Percentiles rank a stretch among this genome's conserved stretches.
phyloP scores from a whole-genome alignment of 768 basidiomycete genomes.

The Boletus barrowsii region DNA sequence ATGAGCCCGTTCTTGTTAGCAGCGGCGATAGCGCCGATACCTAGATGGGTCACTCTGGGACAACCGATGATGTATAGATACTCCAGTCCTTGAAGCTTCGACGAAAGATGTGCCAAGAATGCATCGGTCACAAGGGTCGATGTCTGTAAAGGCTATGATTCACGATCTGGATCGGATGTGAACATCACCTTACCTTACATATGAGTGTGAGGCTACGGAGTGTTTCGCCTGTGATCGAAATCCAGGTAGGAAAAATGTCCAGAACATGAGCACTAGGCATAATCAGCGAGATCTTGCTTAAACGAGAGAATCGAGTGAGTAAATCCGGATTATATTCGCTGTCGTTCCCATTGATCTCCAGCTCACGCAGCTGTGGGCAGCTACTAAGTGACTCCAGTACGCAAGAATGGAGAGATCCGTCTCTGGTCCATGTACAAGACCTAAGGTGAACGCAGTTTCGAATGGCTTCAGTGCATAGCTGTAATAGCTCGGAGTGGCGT shows the following conservation, averaged over 20 bases:
- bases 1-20: constrained; percentile 45
- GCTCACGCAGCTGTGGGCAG: constrained; percentile 43
- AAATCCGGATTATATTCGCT: constrained; percentile 45
- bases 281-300: constrained; percentile 62
- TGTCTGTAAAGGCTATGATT: constrained; percentile 36
- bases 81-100: constrained; percentile 48
- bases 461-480: constrained; percentile 48
- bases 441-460: constrained; percentile 58
- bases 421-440: constrained; percentile 76
- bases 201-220: constrained; percentile 61
- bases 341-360: constrained; percentile 72
- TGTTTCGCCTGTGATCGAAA: constrained; percentile 39
- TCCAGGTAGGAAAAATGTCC: constrained; percentile 50
- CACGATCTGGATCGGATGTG: background rate
- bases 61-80: constrained; percentile 66
- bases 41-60: constrained; percentile 60
- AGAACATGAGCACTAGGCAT: constrained; percentile 67
- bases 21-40: constrained; percentile 51
- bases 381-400: constrained; percentile 52
- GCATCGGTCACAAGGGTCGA: constrained; percentile 58
- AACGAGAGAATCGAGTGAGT: constrained; percentile 47
- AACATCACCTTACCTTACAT: constrained; percentile 53
- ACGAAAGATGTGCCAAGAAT: constrained; percentile 48
- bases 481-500: constrained; percentile 34
- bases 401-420: constrained; percentile 63